Evolutionary conservation across 192 early-diverging fungal species (phyloP), one percentile per base, ranked within the genome.

Genomic region (Coemansia umbellata): DNA sequence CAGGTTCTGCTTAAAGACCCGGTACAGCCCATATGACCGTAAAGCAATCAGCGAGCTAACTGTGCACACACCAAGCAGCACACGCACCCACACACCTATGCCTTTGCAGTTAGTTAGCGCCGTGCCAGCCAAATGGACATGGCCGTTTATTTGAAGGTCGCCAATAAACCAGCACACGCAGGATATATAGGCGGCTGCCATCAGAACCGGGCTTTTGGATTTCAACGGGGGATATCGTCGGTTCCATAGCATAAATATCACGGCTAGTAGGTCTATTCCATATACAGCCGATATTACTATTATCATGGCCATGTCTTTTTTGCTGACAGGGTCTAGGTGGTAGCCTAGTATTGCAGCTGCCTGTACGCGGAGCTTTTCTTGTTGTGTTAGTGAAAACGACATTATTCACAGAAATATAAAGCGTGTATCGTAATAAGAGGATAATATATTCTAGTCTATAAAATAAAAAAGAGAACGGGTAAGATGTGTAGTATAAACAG

Each of bases 81-180:
- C 64, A 10, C 75, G 52, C 14, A 78, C 17, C 75, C 75, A 78
- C 13, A 78, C 53, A 10, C 75, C 75, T 27, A 66, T 53, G 6
- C 55, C 56, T 19, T 49, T 44, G 43, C 75, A 78, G 22, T 60
- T 63, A 1, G 53, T 58, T 42, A 71, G 31, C 15, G 33, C 30
- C 0, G 60, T 51, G 9, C 44, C 40, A 2, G 31, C 41, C 13
- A 64, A 36, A 28, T 71, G 68, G n/a, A 78, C 57, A 26, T 68
- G 64, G 1, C 75, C 75, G 54, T 72, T 78, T 35, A 78, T 67
- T 13, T 78, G 64, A 5, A 67, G 15, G 50, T 78, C 75, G 31
- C 75, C 75, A 14, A 78, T 17, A 40, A 67, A 66, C 75, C 75
- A 78, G 35, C 53, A 72, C 5, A 67, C 47, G 31, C 68, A 62